Conservation (phyloP, 495 filamentous ascomycete genomes). For the Penicillium angulare region DNA sequence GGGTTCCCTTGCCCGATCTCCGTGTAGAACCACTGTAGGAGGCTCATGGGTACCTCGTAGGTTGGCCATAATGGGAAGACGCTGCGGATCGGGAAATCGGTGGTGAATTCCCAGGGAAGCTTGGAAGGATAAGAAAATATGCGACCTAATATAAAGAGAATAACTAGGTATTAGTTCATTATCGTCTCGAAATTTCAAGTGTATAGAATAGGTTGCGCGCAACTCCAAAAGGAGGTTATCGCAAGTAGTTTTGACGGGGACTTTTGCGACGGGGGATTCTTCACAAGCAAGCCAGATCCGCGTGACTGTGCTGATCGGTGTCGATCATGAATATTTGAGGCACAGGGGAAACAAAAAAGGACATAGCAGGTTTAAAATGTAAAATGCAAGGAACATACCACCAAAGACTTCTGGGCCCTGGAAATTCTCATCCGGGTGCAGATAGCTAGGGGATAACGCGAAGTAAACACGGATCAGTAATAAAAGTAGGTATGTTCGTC, state of each 20-base stretch:
- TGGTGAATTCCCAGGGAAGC: constrained; percentile 93
- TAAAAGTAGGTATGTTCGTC: constrained; percentile 82
- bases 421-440: constrained; percentile 98
- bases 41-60: constrained; percentile 88
- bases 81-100: constrained; percentile 80
- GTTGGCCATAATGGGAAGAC: constrained; percentile 93
- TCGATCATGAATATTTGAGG: neutral
- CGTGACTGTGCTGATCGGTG: neutral
- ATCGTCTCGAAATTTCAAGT: no score
- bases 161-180: no score
- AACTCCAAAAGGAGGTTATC: constrained; percentile 3
- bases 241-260: no score
- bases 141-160: constrained; percentile 69
- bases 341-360: no score
- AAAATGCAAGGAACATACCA: constrained; percentile 69
- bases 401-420: constrained; percentile 97
- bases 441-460: constrained; percentile 89
- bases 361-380: no score
- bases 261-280: no score
- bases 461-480: constrained; percentile 89
- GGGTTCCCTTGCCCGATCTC: constrained; percentile 53
- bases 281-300: neutral
- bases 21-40: constrained; percentile 83
- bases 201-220: no score
- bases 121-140: constrained; percentile 85